Evolutionary conservation across 805 yeast genomes (phyloP), one percentile per base, ranked within the genome.

Genomic region (Kuraishia ogatae): DNA sequence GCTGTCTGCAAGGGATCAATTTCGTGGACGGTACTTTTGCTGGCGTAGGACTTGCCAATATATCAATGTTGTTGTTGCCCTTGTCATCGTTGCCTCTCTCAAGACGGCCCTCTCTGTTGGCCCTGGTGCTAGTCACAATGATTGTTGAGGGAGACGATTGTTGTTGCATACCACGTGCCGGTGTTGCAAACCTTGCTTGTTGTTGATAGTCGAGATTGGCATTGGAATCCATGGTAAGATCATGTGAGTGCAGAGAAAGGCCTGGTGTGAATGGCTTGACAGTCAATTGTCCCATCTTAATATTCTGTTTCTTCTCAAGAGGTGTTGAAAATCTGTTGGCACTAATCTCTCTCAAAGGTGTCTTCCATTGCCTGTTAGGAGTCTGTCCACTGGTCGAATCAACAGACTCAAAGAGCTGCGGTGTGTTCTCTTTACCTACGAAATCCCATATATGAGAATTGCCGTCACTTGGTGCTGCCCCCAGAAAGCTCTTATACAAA

Each of bases 101-200:
- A 13, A 20, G 24, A 46, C 51, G 24, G 48, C 39, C 21, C 19
- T 19, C 52, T 20, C 48, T 53, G 24, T 50, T 53, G 2, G 50
- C 53, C 49, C 61, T 61, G 7, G 68, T 54, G 5, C 71, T 66
- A 15, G 66, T 60, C 24, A 65, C 57, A 2, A 69, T 59, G 22
- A 69, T 68, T 0, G 72, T 69, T 0, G 72, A 67, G 6, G 73
- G 70, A n/a, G 72, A 66, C 7, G 73, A 69, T 51, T 63, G 65
- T 3, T 60, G 54, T 15, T 22, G 60, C 21, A 58, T 58, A 24
- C 54, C 46, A 20, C 26, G 39, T 5, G 54, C 51, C 3, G 54
- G 54, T 22, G 54, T 48, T 17, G 54, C 48, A 23, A 39, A 39
- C 43, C n/a, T 35, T 21, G 23, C 53, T 43, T 28, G 26, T 20